Conservation (phyloP, 2,329 filamentous ascomycete species). For the Fusarium redolens region DNA sequence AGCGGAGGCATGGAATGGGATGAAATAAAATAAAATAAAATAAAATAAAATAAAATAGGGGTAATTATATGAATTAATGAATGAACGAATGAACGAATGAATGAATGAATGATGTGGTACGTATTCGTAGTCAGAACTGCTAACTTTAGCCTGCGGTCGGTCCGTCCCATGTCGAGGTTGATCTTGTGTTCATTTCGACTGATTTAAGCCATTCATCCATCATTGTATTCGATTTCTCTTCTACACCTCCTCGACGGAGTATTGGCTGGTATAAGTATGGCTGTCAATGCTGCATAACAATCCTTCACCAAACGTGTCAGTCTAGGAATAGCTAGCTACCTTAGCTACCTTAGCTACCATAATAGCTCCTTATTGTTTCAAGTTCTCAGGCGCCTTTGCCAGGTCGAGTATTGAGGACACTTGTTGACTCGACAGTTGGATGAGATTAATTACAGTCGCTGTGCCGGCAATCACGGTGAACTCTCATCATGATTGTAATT, state of each 20-base stretch:
- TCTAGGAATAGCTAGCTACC: neutral
- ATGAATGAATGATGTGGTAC: neutral
- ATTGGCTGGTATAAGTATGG: neutral
- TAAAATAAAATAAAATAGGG: neutral
- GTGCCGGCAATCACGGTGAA: slow-evolving; percentile 22
- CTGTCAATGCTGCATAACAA: slow-evolving; percentile 7
- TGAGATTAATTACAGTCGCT: slow-evolving; percentile 9
- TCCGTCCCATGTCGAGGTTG: slow-evolving; percentile 27
- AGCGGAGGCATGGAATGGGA: slow-evolving; percentile 3
- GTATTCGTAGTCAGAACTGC: slow-evolving; percentile 9
- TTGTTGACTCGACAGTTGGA: slow-evolving; percentile 10
- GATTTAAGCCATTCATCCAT: neutral
- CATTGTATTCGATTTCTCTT: neutral
- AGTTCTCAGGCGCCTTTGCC: slow-evolving; percentile 7
- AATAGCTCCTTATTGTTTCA: slow-evolving; percentile 30
- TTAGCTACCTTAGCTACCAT: neutral
- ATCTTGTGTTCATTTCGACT: slow-evolving; percentile 27
- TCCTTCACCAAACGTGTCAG: slow-evolving; percentile 18
- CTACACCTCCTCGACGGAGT: neutral
- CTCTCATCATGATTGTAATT: slow-evolving; percentile 34
- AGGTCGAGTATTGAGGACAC: slow-evolving; percentile 12
- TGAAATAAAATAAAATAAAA: neutral
- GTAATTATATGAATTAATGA: slow-evolving; percentile 1
- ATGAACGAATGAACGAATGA: neutral
- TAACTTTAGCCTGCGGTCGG: slow-evolving; percentile 13